Evolutionary conservation across 768 basidiomycete genomes (phyloP), one percentile per base, ranked within the genome.

Genomic region (Boletus rex-veris): DNA sequence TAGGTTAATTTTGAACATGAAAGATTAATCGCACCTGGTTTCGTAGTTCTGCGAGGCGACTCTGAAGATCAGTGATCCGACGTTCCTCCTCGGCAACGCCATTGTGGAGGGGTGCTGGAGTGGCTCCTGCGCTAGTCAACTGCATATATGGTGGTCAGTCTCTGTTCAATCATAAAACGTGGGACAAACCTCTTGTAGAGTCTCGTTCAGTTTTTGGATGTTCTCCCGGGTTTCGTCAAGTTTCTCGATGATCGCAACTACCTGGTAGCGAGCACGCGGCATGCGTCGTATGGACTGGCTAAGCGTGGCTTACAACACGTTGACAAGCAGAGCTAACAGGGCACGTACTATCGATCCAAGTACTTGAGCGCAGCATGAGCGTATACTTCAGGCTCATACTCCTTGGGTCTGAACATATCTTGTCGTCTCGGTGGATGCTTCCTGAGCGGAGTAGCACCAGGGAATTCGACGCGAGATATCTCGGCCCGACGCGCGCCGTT

Each of bases 331-430:
- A 28, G 14, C n/a, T 9, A 18, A 36, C 5, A 38, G 26, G 7
- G 45, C 33, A 75, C 88, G 65, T 63, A 89, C 88, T 88, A 92
- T 66, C 83, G 80, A 64, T 88, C 84, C 50, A 92, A 75, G 61
- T 85, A 90, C 69, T 84, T 89, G 56, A 88, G 64, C 0, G 90
- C 88, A 9, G 90, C 90, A 55, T 82, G 75, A 0, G 83, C 86
- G 67, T 89, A 90, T 14, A 88, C 76, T 66, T 90, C 88, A 7
- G 89, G 88, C 21, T 88, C 84, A 8, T 80, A 72, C 19, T 84
- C 83, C 36, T 68, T 62, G 16, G 71, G 69, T 36, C 48, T 63
- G 54, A 52, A 54, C 56, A 57, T 54, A 50, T 74, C 74, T 41
- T 74, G 74, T 48, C 71, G 75, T 61, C 68, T 78, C 35, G 62